Evolutionary conservation across 352 stramenopile genomes (phyloP).

Genomic region (Globisporangium canariense): DNA sequence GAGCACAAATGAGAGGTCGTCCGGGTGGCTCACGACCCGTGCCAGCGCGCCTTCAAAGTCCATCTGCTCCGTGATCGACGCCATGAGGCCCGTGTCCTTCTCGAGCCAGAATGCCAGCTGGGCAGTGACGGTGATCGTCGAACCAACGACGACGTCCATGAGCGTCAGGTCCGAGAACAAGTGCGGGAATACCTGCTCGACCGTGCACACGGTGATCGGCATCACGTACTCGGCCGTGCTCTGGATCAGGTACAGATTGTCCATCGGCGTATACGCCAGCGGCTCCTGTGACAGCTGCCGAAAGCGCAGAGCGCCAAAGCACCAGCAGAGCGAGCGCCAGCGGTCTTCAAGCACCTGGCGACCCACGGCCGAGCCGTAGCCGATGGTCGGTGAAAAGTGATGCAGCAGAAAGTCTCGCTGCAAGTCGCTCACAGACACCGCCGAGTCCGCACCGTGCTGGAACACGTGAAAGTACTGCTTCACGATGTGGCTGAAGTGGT

Average conservation of each 20-base stretch:
- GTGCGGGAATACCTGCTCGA: slow-evolving; percentile 11
- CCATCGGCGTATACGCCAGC: slow-evolving; percentile 7
- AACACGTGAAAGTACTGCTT: slow-evolving; percentile 14
- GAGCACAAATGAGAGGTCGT: slow-evolving; percentile 13
- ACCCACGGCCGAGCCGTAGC: slow-evolving; percentile 8
- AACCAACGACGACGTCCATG: slow-evolving; percentile 6
- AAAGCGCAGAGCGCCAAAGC: slow-evolving; percentile 10
- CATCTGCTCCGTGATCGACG: slow-evolving; percentile 15
- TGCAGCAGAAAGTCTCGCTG: slow-evolving; percentile 5
- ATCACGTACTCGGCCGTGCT: slow-evolving; percentile 15
- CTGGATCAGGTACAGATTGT: slow-evolving; percentile 10
- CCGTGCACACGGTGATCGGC: slow-evolving; percentile 3
- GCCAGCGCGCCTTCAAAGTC: slow-evolving; percentile 13
- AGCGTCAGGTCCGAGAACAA: background rate
- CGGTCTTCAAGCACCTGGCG: slow-evolving; percentile 8
- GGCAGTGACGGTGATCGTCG: background rate
- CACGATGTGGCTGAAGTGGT: slow-evolving; percentile 3
- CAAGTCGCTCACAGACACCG: background rate
- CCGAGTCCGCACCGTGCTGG: background rate
- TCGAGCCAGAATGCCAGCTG: slow-evolving; percentile 15
- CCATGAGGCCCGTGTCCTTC: slow-evolving; percentile 10
- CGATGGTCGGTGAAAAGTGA: slow-evolving; percentile 4
- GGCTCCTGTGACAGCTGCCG: slow-evolving; percentile 9
- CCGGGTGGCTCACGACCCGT: slow-evolving; percentile 7
- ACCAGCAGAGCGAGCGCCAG: slow-evolving; percentile 11